Conservation (phyloP, 176 grass and related monocot genomes). For the Oryza australiensis region DNA sequence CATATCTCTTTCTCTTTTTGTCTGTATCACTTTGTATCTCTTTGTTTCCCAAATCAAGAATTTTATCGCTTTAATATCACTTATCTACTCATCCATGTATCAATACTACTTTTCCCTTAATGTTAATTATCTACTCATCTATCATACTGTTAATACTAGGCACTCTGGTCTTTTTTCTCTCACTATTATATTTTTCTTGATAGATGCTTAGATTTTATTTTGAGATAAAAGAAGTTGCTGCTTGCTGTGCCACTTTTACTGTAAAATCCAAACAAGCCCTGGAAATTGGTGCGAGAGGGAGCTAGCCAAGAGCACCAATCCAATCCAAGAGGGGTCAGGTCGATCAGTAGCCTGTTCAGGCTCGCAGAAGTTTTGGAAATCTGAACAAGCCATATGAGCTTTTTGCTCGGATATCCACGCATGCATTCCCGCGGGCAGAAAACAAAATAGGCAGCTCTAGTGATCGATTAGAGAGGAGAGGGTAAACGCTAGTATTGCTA, state of each 20-base stretch:
- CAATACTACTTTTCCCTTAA: no score
- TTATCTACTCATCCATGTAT: no score
- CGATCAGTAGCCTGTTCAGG: neutral
- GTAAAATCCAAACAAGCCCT: neutral
- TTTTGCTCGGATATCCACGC: neutral
- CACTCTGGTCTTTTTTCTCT: no score
- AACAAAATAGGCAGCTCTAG: conserved; percentile 35
- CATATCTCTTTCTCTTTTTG: no score
- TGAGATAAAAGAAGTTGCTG: neutral
- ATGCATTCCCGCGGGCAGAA: neutral
- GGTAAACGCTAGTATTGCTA: conserved; percentile 25
- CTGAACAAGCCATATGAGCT: neutral
- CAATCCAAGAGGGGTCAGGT: neutral
- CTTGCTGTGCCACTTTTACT: neutral
- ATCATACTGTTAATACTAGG: no score
- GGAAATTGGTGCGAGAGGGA: neutral
- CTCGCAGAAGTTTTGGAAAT: neutral
- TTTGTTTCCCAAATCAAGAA: no score
- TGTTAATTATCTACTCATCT: no score
- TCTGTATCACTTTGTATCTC: no score
- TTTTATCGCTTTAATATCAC: no score
- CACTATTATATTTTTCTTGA: no score
- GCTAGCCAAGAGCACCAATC: neutral
- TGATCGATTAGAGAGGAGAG: conserved; percentile 26
- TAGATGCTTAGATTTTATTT: no score